Evolutionary conservation across 2,329 filamentous ascomycete genomes (phyloP).

Genomic region (Aureobasidium sp.): DNA sequence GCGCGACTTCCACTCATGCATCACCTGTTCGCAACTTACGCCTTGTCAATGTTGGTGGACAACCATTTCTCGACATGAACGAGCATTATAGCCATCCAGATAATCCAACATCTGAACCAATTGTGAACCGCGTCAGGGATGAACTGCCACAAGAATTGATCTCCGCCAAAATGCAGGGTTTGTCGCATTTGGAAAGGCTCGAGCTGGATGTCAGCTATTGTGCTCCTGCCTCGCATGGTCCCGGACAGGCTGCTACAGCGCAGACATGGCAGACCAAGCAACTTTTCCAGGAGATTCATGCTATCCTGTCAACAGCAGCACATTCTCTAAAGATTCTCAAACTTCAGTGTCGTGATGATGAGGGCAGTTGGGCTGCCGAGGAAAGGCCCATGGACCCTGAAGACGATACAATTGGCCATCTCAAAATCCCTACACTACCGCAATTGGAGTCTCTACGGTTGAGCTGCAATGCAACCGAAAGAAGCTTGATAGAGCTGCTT

Average conservation of each 20-base stretch:
- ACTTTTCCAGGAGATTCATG: slow-evolving; percentile 5
- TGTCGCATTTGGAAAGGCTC: neutral
- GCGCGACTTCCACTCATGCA: neutral
- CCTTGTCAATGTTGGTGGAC: slow-evolving; percentile 3
- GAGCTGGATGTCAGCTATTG: neutral
- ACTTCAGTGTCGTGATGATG: slow-evolving; percentile 9
- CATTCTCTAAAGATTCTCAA: neutral
- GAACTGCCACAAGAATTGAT: neutral
- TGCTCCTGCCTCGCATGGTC: neutral
- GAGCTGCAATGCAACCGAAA: slow-evolving; percentile 16
- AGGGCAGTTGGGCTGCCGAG: neutral
- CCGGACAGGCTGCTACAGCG: neutral
- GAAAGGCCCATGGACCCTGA: neutral
- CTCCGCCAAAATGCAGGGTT: neutral
- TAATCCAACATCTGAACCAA: neutral
- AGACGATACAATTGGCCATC: slow-evolving; percentile 17
- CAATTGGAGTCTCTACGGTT: slow-evolving; percentile 17
- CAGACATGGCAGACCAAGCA: neutral
- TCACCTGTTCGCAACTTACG: neutral
- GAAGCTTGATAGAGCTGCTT: slow-evolving; percentile 18
- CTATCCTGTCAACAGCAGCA: neutral
- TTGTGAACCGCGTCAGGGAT: neutral
- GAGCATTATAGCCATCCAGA: neutral
- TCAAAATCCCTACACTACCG: slow-evolving; percentile 19
- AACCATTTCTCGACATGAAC: slow-evolving; percentile 2